Base-by-base conservation (phyloP, 1,284 basidiomycete genomes). In the Gymnopus androsaceus region DNA sequence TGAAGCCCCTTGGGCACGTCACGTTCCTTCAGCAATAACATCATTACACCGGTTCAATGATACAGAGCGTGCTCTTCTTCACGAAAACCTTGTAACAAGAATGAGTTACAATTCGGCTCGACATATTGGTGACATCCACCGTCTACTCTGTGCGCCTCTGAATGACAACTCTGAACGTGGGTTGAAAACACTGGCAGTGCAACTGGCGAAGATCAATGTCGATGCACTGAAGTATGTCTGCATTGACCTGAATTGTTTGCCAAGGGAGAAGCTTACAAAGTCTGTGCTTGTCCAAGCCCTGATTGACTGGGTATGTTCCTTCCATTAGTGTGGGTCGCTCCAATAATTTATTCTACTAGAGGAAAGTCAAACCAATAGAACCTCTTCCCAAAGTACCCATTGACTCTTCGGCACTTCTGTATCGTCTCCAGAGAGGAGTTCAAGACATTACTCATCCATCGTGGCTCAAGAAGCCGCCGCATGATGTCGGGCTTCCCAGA, bases 61-160 rank as follows among this genome's bases (percentile, higher is more conserved):
- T n/a, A 4, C 11, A 15, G 36, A 36, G 21, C 11, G n/a, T 5
- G n/a, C 21, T 14, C n/a, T 23, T 2, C 7, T 25, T 5, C 28
- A 51, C 9, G n/a, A 36, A 6, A 4, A 23, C 3, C 30, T 56
- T n/a, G 21, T 5, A 19, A 21, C 2, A 3, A 45, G 12, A 15
- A 56, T 56, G 54, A 45, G 4, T 30, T 50, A 56, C 28, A 17
- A 34, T 14, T 34, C 54, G 15, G 54, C 54, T 7, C 6, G 14
- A 25, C 47, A 37, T 6, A 51, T 56, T 17, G 47, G 47, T 1
- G 2, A 28, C 11, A 45, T 51, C 17, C 54, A 56, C 28, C 47
- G 38, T 8, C 19, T 15, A 8, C 48, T 36, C 11, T 36, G 33
- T 17, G 6, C 15, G 2, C 37, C 37, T 3, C 8, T 38, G 15